phyloP scores from a whole-genome alignment of 805 yeast species.

The Spathaspora arborariae region DNA sequence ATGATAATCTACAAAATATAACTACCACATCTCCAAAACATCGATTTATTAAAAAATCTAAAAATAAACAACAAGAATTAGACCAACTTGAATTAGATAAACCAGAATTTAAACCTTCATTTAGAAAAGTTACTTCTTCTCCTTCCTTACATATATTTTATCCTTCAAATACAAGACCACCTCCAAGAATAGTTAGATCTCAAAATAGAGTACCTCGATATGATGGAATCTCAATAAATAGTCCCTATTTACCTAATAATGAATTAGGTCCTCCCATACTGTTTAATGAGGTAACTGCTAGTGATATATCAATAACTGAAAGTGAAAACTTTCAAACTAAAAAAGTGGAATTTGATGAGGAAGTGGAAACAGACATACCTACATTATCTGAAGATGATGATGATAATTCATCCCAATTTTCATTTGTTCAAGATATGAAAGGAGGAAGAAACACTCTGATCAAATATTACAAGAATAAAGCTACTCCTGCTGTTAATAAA shows the following conservation, averaged over 20 bases:
- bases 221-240: neutral
- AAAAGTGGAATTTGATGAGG: conserved; percentile 8
- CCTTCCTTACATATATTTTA: conserved; percentile 2
- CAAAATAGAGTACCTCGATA: neutral
- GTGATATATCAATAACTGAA: conserved; percentile 8
- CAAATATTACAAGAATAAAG: conserved; percentile 37
- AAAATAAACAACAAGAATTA: neutral
- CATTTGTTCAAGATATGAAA: conserved; percentile 35
- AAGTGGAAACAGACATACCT: neutral
- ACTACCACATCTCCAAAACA: conserved; percentile 4
- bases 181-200: neutral
- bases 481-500: conserved; percentile 5
- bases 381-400: conserved; percentile 4
- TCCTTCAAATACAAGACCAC: neutral
- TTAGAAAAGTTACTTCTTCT: conserved; percentile 1
- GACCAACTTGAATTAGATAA: neutral
- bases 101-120: conserved; percentile 1
- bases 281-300: neutral
- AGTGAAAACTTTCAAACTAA: conserved; percentile 12
- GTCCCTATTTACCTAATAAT: neutral
- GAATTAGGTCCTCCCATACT: conserved; percentile 5
- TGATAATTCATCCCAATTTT: conserved; percentile 35
- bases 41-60: conserved; percentile 1
- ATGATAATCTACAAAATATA: neutral
- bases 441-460: conserved; percentile 44